Evolutionary conservation across 768 basidiomycete genomes (phyloP).

Genomic region (Mycena galericulata): DNA sequence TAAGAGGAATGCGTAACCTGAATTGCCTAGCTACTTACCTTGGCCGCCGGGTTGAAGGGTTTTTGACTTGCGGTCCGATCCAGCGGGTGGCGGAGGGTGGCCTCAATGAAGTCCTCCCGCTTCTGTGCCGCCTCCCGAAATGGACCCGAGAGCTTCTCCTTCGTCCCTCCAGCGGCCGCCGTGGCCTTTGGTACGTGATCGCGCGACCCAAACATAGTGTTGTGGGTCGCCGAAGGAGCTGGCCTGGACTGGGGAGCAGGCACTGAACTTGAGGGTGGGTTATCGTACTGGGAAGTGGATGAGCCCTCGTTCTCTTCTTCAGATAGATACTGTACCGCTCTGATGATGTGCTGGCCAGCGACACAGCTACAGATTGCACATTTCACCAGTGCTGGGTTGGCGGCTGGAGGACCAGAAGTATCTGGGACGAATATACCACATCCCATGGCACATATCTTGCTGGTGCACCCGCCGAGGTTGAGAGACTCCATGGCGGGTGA

Average conservation of each 20-base stretch:
- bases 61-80: neutral
- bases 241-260: neutral
- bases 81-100: neutral
- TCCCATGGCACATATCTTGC: neutral
- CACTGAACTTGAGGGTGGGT: too few relatives aligned
- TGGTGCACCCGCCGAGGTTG: neutral
- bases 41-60: neutral
- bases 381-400: neutral
- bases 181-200: neutral
- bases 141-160: neutral
- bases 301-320: neutral
- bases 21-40: neutral
- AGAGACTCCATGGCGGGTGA: neutral
- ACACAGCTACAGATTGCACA: neutral
- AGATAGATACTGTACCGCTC: neutral
- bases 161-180: neutral
- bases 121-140: neutral
- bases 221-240: neutral
- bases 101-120: neutral
- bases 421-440: constrained; percentile 2
- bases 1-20: neutral
- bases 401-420: neutral
- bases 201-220: neutral
- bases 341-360: constrained; percentile 1
- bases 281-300: neutral